Percentiles rank a stretch among this genome's conserved stretches.
These are phyloP conservation scores for Ophiostoma angusticollis DNA, from an alignment of 2,329 filamentous ascomycete species.

Conservation along the genomic window DNA sequence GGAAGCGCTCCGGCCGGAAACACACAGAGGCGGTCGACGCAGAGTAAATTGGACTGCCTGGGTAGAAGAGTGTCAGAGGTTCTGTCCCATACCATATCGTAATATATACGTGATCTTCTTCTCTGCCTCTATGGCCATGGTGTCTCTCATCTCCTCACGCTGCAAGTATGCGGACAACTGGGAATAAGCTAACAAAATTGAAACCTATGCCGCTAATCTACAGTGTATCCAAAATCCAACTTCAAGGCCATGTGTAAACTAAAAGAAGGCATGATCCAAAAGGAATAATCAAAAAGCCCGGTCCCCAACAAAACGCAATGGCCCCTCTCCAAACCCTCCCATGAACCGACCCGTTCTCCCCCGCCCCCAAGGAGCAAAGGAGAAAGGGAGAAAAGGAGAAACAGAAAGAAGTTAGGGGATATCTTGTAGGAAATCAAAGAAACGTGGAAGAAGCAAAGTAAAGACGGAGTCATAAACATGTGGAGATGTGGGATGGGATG, in stretches of 20 bases:
- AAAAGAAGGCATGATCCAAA: neutral
- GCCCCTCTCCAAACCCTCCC: too few species aligned
- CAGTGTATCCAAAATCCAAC: neutral
- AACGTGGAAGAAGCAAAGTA: neutral
- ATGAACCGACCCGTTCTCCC: too few species aligned
- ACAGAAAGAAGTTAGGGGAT: neutral
- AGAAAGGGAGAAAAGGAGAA: neutral
- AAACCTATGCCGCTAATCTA: too few species aligned
- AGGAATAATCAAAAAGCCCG: too few species aligned
- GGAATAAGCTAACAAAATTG: too few species aligned
- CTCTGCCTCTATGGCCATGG: neutral
- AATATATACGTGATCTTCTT: neutral
- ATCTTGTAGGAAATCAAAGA: neutral
- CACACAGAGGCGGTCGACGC: slow-evolving; percentile 14
- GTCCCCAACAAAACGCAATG: too few species aligned
- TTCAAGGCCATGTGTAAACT: too few species aligned
- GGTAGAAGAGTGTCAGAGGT: neutral
- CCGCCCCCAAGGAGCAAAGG: too few species aligned
- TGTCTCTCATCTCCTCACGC: too few species aligned
- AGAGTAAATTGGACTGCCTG: neutral
- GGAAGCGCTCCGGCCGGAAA: slow-evolving; percentile 37
- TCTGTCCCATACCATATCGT: neutral
- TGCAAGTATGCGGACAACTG: too few species aligned
- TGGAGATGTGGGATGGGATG: neutral
- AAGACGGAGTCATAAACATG: neutral